phyloP scores from a whole-genome alignment of 2,329 filamentous ascomycete genomes.

The Pseudogymnoascus pannorum region DNA sequence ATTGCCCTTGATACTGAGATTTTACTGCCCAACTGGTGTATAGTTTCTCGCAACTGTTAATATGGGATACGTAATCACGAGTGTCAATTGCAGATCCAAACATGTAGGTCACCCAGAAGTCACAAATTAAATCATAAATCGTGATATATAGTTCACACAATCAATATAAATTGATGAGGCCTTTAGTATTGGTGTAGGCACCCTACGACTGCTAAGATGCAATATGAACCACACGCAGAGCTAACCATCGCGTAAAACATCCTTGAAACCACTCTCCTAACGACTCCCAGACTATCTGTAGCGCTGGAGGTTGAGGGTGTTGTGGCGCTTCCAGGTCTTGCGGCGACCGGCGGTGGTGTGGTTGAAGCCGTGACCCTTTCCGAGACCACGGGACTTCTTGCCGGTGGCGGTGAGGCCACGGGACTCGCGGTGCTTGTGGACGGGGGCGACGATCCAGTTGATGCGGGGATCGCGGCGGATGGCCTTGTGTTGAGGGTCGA shows the following conservation, averaged over 20 bases:
- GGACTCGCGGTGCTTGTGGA: constrained; percentile 99
- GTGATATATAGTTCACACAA: constrained; percentile 10
- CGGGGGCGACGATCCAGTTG: constrained; percentile 99
- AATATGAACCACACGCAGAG: constrained; percentile 2
- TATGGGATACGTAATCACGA: background rate
- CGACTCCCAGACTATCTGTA: constrained; percentile 61
- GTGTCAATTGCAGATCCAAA: background rate
- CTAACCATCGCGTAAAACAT: constrained; percentile 8
- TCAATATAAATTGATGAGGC: constrained; percentile 10
- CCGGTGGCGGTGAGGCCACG: constrained; percentile 96
- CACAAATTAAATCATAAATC: constrained; percentile 8
- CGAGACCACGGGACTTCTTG: constrained; percentile 99
- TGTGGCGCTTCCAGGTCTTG: constrained; percentile 99
- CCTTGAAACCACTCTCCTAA: background rate
- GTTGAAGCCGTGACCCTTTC: constrained; percentile 99
- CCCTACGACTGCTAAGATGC: constrained; percentile 7
- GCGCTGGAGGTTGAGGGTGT: constrained; percentile 97
- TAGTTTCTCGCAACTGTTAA: background rate
- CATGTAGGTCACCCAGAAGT: background rate
- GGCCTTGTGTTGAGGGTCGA: constrained; percentile 99
- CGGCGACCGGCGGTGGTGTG: constrained; percentile 94
- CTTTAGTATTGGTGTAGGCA: constrained; percentile 7
- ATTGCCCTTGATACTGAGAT: background rate
- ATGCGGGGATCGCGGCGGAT: constrained; percentile 97
- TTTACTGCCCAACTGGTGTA: background rate